Evolutionary conservation across 257 asterid genomes (phyloP), one percentile per base, ranked within the genome.

Genomic region (Petunia secreta): DNA sequence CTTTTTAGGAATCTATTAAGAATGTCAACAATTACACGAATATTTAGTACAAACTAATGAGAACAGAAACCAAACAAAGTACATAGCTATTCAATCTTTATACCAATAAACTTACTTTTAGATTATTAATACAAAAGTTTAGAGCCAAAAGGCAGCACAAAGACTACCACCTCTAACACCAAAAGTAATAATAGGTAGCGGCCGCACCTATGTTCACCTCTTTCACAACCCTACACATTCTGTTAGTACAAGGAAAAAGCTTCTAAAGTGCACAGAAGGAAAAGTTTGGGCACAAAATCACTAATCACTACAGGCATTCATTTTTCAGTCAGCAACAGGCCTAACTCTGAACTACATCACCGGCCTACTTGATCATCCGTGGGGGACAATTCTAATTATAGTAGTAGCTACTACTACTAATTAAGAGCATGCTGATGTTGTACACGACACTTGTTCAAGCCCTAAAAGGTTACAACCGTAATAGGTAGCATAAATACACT

Each of bases 251-350:
- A 8, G 44, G 78, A 3, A 11, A 50, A 13, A 7, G 25, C 34
- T 50, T 73, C 78, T 73, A 34, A 50, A 73, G 50, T 73, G 62
- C 78, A 73, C 13, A 73, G 25, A 34, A 65, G 36, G 78, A 50
- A 73, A 73, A 48, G 7, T 44, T 50, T 50, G 41, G 4, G 43
- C 25, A 1, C 57, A 73, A 73, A 50, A 34, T 13, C 62, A 13
- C 59, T 50, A 11, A 1, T 50, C 78, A 13, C 34, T 7, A 36
- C 34, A 11, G 40, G 62, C 63, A 50, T 50, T 48, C 62, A 3
- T 50, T 73, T 73, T 50, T 50, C 62, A 50, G 36, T 50, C 46
- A 50, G 59, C 60, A 73, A 50, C 62, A 50, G 37, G 78, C 14
- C 46, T n/a, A 73, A 48, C 63, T 50, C 34, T 34, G 63, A 73